Base-by-base conservation (phyloP, 352 stramenopile species). In the Globisporangium cylindrosporum region DNA sequence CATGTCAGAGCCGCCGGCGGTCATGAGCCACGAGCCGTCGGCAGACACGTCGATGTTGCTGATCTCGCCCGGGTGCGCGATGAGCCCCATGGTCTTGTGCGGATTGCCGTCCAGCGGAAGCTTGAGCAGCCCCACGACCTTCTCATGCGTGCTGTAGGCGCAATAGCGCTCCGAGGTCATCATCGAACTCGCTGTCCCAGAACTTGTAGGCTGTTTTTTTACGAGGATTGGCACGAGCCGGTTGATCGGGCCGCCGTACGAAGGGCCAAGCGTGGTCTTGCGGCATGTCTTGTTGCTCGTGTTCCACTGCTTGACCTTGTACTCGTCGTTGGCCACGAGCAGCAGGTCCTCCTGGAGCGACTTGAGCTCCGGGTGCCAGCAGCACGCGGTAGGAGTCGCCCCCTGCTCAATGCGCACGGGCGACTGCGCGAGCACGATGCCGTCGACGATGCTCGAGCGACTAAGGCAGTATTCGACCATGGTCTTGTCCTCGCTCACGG, bases 301-400 rank as follows among this genome's bases (percentile, higher is more conserved):
- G 69, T 97, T 97, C 89, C 91, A 98, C 56, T 96, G 78, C 77
- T 97, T 98, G 57, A 98, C 67, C 74, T 98, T 98, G 76, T 97
- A 98, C 66, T 98, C 94, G 53, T 93, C 82, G 72, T 97, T 98
- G 1, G 89, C 93, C 32, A 95, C 87, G 25, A 97, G 80, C 2
- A 98, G 65, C 32, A 95, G 80, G 65, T 98, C 94, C 77, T 98
- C 93, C 57, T 93, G 86, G 2, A 92, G 68, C 24, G 73, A 77
- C 25, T 75, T 76, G n/a, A 92, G 79, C 64, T 94, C 86, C 0
- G 93, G 92, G 53, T 98, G 88, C 93, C 93, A 98, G 66, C 94
- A 86, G 58, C 94, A 96, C 20, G 85, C 86, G 18, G 93, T 98
- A 1, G 94, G 93, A 15, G 82, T 78, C 41, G 77, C 90, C 54